phyloP scores from a whole-genome alignment of 768 basidiomycete genomes.

The Pisolithus marmoratus region DNA sequence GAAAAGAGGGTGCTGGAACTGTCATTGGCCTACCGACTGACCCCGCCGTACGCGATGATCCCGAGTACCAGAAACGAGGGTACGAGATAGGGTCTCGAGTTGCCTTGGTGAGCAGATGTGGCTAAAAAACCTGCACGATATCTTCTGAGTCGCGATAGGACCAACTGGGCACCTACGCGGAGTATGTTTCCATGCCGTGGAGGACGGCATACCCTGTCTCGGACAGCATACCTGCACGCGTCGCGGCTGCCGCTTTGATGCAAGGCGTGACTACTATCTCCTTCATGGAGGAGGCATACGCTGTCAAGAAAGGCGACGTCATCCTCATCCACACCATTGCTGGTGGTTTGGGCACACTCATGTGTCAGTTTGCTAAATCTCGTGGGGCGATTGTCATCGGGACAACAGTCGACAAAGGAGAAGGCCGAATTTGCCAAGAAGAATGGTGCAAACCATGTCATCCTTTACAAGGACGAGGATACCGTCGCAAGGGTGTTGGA shows the following conservation, averaged over 20 bases:
- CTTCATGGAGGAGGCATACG: slow-evolving; percentile 80
- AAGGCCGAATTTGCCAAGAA: slow-evolving; percentile 78
- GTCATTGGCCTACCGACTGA: slow-evolving; percentile 74
- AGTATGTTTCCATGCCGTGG: slow-evolving; percentile 68
- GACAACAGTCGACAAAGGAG: slow-evolving; percentile 77
- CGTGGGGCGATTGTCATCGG: slow-evolving; percentile 89
- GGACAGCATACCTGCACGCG: slow-evolving; percentile 46
- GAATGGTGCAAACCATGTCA: slow-evolving; percentile 83
- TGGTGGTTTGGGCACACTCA: slow-evolving; percentile 75
- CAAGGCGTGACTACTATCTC: slow-evolving; percentile 77
- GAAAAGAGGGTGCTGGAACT: slow-evolving; percentile 74
- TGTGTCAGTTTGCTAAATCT: slow-evolving; percentile 62
- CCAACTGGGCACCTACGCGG: slow-evolving; percentile 51
- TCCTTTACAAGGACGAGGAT: slow-evolving; percentile 72
- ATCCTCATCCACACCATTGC: slow-evolving; percentile 89
- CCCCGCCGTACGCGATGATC: slow-evolving; percentile 48
- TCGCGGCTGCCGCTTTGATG: slow-evolving; percentile 61
- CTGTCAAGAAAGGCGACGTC: slow-evolving; percentile 72
- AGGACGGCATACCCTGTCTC: slow-evolving; percentile 62
- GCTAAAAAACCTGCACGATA: not conserved
- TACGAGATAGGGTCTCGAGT: slow-evolving; percentile 70
- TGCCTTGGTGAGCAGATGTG: slow-evolving; percentile 49
- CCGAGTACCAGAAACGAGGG: slow-evolving; percentile 56
- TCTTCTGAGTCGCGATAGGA: slow-evolving; percentile 29
- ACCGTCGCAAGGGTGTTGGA: slow-evolving; percentile 69